Base-by-base conservation (phyloP, 805 yeast genomes). In the Saturnispora besseyi region DNA sequence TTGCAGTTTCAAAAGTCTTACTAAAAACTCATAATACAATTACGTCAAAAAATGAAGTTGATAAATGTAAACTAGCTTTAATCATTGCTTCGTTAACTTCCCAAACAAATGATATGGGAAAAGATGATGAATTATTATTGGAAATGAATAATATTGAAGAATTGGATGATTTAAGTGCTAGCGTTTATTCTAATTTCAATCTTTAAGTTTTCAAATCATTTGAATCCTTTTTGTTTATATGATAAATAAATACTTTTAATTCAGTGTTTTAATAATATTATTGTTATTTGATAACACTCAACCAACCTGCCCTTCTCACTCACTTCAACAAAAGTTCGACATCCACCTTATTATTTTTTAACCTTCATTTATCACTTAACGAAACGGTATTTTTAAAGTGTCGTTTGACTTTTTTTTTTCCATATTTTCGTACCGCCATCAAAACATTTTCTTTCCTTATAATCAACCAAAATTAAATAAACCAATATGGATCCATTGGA, bases 81-180 rank as follows among this genome's bases (percentile, higher is more conserved):
- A 72, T 83, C 38, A 69, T 87, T 52, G 91, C 91, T 1, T 79
- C 76, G 44, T 72, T 83, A 34, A 76, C 87, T 1, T 76, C 80
- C 49, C 90, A 84, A 60, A 77, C 85, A 34, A 77, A 59, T 38
- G 59, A 55, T 43, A 52, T 66, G 44, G 60, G 65, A 7, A 55
- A 61, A 22, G 68, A 66, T 45, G 62, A 64, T 37, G 65, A 63
- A 15, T 54, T 63, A 7, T 55, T 65, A 38, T 57, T 56, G 50
- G 57, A 70, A 4, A 67, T 81, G 74, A 73, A 76, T 55, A 68
- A 67, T 51, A 65, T 74, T 31, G 81, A 78, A 15, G 88, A 82
- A 55, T 73, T 90, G 51, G 95, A 87, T 56, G 96, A 88, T 53
- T 75, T 90, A 57, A 83, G 96, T 67, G 97, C 97, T 4, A 76